A percentile compares a stretch with the other conserved stretches of the same genome.
Evolutionary conservation across 2,329 filamentous ascomycete genomes (phyloP).

Genomic region (Ophiocordyceps robertsii): DNA sequence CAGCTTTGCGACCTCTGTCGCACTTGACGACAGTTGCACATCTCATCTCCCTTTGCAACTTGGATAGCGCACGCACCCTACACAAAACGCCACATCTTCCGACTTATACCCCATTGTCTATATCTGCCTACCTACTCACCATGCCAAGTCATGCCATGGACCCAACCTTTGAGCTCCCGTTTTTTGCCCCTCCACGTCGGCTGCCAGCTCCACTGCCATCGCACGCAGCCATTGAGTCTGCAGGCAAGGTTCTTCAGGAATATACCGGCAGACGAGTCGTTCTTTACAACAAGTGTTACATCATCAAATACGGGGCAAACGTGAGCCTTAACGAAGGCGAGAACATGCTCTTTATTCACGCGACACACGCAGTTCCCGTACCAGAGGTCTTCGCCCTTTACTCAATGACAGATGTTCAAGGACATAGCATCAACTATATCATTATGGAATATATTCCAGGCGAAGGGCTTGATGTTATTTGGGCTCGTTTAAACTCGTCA

Average conservation of each 20-base stretch:
- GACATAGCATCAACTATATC: slow-evolving; percentile 6
- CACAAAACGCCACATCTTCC: too few species aligned
- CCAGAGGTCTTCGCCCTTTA: slow-evolving; percentile 4
- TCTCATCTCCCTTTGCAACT: too few species aligned
- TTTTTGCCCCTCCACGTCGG: slow-evolving; percentile 1
- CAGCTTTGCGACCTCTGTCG: too few species aligned
- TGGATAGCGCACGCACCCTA: too few species aligned
- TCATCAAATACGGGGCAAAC: slow-evolving; percentile 4
- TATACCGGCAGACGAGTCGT: slow-evolving; percentile 2
- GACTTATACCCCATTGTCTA: too few species aligned
- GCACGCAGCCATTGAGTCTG: slow-evolving; percentile 1
- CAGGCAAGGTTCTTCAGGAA: slow-evolving; percentile 2
- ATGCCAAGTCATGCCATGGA: too few species aligned
- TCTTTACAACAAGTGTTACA: slow-evolving; percentile 2
- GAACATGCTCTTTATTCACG: slow-evolving; percentile 2
- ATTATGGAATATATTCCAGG: slow-evolving; percentile 7
- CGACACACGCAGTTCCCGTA: neutral
- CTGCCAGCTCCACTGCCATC: slow-evolving; percentile 2
- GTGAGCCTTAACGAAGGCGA: slow-evolving; percentile 4
- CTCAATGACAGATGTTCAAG: neutral
- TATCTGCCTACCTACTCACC: too few species aligned
- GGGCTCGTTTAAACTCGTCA: neutral
- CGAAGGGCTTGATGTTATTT: slow-evolving; percentile 4
- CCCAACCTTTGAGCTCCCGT: slow-evolving; percentile 1
- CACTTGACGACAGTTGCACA: too few species aligned